phyloP scores from a whole-genome alignment of 208 protist species.

The Wallacemonas sp. region DNA sequence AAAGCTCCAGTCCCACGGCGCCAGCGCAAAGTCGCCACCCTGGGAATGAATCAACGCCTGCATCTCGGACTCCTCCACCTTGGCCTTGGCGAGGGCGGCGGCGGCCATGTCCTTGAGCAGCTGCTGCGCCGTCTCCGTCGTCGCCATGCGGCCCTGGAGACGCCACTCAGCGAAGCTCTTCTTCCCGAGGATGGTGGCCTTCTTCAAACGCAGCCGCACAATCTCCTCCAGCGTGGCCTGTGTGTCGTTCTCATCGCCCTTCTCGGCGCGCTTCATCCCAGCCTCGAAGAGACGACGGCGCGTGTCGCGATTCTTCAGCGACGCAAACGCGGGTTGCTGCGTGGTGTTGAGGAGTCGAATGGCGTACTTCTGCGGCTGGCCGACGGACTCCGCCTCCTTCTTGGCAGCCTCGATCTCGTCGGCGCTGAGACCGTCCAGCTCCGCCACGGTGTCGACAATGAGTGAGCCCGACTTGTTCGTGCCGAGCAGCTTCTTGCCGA shows the following conservation, averaged over 20 bases:
- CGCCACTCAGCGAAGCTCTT: constrained; percentile 50
- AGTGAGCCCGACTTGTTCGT: constrained; percentile 32
- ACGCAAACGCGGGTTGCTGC: constrained; percentile 46
- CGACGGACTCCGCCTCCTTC: constrained; percentile 34
- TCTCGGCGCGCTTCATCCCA: constrained; percentile 25
- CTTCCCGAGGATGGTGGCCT: constrained; percentile 45
- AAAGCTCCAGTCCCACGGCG: constrained; percentile 52
- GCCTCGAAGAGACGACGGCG: constrained; percentile 44
- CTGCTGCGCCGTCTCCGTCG: constrained; percentile 19
- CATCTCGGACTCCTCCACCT: constrained; percentile 36
- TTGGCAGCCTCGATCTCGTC: constrained; percentile 36
- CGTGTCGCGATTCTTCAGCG: constrained; percentile 35
- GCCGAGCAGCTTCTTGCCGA: constrained; percentile 40
- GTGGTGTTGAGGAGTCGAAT: constrained; percentile 53
- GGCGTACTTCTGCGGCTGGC: constrained; percentile 44
- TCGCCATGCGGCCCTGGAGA: constrained; percentile 54
- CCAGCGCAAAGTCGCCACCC: constrained; percentile 29
- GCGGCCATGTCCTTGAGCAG: constrained; percentile 32
- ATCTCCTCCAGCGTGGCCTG: constrained; percentile 31
- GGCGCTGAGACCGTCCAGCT: constrained; percentile 43
- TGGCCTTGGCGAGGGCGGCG: constrained; percentile 20
- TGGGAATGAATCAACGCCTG: constrained; percentile 21
- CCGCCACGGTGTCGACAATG: constrained; percentile 33
- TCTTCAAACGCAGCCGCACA: constrained; percentile 35
- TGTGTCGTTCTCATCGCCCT: constrained; percentile 33